Percentiles rank a stretch among this genome's conserved stretches.
These are phyloP conservation scores for Candida incommunis DNA, from an alignment of 805 yeast genomes.

Conservation along the genomic window DNA sequence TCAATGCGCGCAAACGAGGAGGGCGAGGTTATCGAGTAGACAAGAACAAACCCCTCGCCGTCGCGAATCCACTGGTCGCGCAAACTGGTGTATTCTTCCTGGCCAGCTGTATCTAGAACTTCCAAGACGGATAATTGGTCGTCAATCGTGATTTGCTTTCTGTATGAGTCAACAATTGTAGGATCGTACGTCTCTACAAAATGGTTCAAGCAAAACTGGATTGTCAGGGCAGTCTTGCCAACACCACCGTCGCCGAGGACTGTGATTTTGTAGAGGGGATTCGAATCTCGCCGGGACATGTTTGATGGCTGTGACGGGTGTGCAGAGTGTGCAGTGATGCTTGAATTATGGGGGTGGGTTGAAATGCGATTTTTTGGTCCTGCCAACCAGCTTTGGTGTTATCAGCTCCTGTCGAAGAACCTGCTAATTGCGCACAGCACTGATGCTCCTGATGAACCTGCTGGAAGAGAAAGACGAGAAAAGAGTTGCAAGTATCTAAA, in stretches of 20 bases:
- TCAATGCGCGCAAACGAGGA: constrained; percentile 75
- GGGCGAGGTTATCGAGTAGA: constrained; percentile 76
- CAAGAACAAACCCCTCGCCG: constrained; percentile 83
- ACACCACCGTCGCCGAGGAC: constrained; percentile 99
- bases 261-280: constrained; percentile 57
- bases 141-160: constrained; percentile 77
- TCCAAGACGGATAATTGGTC: constrained; percentile 63
- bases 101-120: constrained; percentile 90
- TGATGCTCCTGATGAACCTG: no score
- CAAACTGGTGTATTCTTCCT: constrained; percentile 64
- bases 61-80: constrained; percentile 84
- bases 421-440: no score
- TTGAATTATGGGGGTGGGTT: no score
- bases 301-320: background rate
- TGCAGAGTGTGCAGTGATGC: background rate
- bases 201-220: constrained; percentile 68
- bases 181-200: constrained; percentile 98
- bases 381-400: no score
- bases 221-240: constrained; percentile 93
- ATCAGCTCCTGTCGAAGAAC: no score
- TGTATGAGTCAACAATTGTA: constrained; percentile 58
- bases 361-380: no score
- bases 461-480: no score
- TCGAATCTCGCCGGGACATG: background rate
- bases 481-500: no score